phyloP scores from a whole-genome alignment of 345 rosid genomes.

The Aethionema arabicum region DNA sequence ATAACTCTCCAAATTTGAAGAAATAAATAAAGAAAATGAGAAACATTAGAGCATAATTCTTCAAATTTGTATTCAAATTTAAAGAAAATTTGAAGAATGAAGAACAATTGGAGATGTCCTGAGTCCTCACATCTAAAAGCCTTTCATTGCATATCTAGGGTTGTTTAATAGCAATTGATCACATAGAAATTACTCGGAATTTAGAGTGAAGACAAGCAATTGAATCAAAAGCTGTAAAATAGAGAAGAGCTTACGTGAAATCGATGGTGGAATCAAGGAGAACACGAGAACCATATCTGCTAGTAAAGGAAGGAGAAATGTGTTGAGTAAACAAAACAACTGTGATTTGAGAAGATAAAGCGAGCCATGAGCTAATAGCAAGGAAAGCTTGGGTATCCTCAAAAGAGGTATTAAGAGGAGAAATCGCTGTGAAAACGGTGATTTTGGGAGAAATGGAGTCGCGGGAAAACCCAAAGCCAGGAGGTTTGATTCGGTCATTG shows the following conservation, averaged over 20 bases:
- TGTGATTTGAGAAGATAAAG: conserved; percentile 59
- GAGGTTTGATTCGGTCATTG: conserved; percentile 26
- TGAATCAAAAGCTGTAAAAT: neutral
- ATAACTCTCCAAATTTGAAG: too few relatives aligned
- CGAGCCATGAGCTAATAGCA: conserved; percentile 79
- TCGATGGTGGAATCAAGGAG: conserved; percentile 66
- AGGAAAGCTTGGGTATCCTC: conserved; percentile 43
- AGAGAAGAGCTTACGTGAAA: conserved; percentile 61
- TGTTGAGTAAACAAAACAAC: conserved; percentile 68
- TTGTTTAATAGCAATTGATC: too few relatives aligned
- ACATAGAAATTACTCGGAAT: neutral
- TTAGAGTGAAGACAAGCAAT: neutral
- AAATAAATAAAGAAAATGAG: too few relatives aligned
- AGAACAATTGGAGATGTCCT: too few relatives aligned
- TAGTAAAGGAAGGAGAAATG: conserved; percentile 43
- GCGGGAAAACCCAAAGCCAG: conserved; percentile 15
- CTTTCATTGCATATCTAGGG: too few relatives aligned
- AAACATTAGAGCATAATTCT: too few relatives aligned
- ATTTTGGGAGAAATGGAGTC: conserved; percentile 41
- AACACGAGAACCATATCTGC: conserved; percentile 55
- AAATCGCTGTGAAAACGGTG: conserved; percentile 64
- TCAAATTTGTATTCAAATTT: too few relatives aligned
- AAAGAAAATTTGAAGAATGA: too few relatives aligned
- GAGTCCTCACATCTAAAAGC: too few relatives aligned
- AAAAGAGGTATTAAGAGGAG: conserved; percentile 40